Evolutionary conservation across 208 protist species (phyloP).

Genomic region (Porcisia deanei): DNA sequence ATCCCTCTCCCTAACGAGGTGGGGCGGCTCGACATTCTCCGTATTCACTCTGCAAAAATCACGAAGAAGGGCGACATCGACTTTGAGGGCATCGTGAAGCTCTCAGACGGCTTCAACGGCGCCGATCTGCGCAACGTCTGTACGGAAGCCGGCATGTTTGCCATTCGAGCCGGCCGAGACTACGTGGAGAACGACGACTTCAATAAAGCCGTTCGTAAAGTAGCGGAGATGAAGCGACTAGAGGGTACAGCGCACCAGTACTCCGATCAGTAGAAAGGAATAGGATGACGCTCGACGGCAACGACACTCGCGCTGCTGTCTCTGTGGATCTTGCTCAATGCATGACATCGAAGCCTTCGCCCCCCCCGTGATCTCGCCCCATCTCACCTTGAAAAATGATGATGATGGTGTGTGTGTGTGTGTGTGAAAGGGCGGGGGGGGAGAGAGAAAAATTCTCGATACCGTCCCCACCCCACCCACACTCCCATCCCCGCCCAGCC

Average conservation of each 20-base stretch:
- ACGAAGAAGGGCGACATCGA: conserved; percentile 99
- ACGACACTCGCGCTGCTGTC: not conserved
- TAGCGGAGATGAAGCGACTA: conserved; percentile 98
- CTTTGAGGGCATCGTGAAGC: conserved; percentile 98
- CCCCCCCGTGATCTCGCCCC: no score
- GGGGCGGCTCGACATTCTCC: conserved; percentile 97
- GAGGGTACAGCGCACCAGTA: conserved; percentile 93
- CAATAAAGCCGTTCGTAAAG: conserved; percentile 99
- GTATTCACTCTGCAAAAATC: conserved; percentile 97
- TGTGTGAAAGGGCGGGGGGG: no score
- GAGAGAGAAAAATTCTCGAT: not conserved
- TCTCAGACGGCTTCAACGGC: conserved; percentile 99
- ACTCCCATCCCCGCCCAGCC: not conserved
- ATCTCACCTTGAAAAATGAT: no score
- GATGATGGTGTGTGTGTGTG: no score
- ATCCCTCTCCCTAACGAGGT: conserved; percentile 98
- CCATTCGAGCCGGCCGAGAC: conserved; percentile 96
- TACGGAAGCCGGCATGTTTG: conserved; percentile 99
- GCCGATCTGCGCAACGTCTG: conserved; percentile 98
- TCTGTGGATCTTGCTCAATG: not conserved
- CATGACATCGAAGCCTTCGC: no score
- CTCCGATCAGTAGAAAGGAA: conserved; percentile 68
- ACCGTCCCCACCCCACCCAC: not conserved
- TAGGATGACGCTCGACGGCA: not conserved
- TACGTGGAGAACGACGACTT: conserved; percentile 99